These are phyloP conservation scores for Penicillium vulpinum DNA, from an alignment of 2,329 filamentous ascomycete species.

Conservation along the genomic window DNA sequence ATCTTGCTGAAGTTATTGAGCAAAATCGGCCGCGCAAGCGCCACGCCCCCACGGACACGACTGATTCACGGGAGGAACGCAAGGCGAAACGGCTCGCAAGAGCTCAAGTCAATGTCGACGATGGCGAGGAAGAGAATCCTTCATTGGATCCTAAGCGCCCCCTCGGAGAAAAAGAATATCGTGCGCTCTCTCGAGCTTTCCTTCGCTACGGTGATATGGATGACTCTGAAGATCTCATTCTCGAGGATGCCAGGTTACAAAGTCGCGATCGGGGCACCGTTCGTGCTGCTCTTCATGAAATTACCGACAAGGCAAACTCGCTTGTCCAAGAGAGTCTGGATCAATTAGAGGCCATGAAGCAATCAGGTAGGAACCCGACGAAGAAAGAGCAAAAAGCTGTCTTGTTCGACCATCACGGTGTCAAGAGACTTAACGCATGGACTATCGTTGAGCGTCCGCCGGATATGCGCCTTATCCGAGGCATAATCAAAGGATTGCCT, in stretches of 20 bases:
- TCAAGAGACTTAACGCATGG: conserved; percentile 94
- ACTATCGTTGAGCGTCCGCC: conserved; percentile 88
- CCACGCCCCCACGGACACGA: conserved; percentile 59
- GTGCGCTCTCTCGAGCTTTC: conserved; percentile 86
- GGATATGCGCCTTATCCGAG: conserved; percentile 80
- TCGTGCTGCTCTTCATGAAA: conserved; percentile 71
- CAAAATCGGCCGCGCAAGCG: conserved; percentile 79
- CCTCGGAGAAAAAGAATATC: conserved; percentile 86
- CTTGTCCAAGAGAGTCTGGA: conserved; percentile 73
- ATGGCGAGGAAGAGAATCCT: conserved; percentile 67
- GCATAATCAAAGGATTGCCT: conserved; percentile 63
- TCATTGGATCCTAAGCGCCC: conserved; percentile 80
- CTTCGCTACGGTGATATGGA: conserved; percentile 89
- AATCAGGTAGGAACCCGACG: conserved; percentile 75
- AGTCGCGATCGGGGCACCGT: conserved; percentile 83
- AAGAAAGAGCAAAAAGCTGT: conserved; percentile 99
- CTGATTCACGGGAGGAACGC: conserved; percentile 60
- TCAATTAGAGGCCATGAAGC: conserved; percentile 64
- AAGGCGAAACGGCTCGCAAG: conserved; percentile 70
- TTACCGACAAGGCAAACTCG: conserved; percentile 69
- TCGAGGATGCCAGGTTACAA: conserved; percentile 79
- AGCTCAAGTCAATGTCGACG: conserved; percentile 63
- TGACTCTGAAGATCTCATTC: conserved; percentile 81
- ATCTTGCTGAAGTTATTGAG: conserved; percentile 77
- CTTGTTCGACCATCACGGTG: conserved; percentile 87